A percentile compares a stretch with the other conserved stretches of the same genome.
Evolutionary conservation across 1,284 basidiomycete species (phyloP).

Genomic region (Microbotryum intermedium): DNA sequence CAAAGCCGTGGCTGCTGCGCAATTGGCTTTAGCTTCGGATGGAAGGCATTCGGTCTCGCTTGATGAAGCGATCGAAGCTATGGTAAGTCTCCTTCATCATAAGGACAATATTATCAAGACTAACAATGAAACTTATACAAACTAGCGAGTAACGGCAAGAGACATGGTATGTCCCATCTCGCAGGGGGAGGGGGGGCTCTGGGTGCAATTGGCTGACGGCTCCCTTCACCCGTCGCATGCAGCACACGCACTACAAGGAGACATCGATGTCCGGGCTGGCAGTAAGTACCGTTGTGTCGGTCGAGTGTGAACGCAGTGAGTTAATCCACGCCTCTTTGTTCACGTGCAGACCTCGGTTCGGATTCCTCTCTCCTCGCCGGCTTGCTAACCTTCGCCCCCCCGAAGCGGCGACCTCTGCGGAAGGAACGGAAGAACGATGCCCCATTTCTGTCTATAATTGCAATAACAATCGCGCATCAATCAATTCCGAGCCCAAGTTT

Average conservation of each 20-base stretch:
- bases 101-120: too few relatives aligned
- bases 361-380: too few relatives aligned
- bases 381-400: too few relatives aligned
- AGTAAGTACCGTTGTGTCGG: constrained; percentile 42
- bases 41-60: constrained; percentile 79
- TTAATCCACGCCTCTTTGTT: too few relatives aligned
- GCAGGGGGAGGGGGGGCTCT: neutral
- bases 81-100: constrained; percentile 41
- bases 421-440: too few relatives aligned
- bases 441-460: too few relatives aligned
- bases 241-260: constrained; percentile 86
- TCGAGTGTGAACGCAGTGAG: too few relatives aligned
- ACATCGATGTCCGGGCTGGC: constrained; percentile 63
- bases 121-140: too few relatives aligned
- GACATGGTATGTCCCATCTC: constrained; percentile 41
- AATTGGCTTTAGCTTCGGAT: constrained; percentile 82
- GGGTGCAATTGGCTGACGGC: neutral
- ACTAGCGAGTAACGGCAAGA: constrained; percentile 65
- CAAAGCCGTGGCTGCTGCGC: constrained; percentile 56
- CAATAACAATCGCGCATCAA: too few relatives aligned
- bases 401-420: too few relatives aligned
- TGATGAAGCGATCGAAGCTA: constrained; percentile 93
- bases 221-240: constrained; percentile 45
- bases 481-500: too few relatives aligned
- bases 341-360: too few relatives aligned